Evolutionary conservation across 208 protist genomes (phyloP), one percentile per base, ranked within the genome.

Genomic region (Trypanosoma brucei): DNA sequence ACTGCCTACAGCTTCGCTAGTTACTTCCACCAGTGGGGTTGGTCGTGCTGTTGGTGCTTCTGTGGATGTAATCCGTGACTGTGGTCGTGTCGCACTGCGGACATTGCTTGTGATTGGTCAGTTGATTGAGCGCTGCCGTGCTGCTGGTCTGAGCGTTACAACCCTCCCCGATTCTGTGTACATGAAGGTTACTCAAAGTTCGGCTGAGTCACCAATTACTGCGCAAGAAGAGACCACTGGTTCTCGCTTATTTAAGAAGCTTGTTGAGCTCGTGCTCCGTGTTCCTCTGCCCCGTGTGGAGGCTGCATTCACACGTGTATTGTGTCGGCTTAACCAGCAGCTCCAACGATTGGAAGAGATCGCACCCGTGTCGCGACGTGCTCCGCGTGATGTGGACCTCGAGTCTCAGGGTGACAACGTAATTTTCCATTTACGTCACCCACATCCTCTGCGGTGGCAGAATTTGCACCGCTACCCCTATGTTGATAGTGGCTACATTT

Each of bases 391-490:
- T 45, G 53, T 49, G 31, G 65, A 70, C 8, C 33, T 37, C 8
- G 68, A 68, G 54, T 46, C 69, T 37, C 6, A 62, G 36, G 53
- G 42, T 33, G 56, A 81, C 34, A 55, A 56, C 35, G 42, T 83
- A 31, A 79, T 88, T 52, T 9, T 55, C 48, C 81, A 91, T 63
- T 82, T 81, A 34, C 84, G 84, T 34, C 87, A 94, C 61, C 37
- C 65, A 4, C 84, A 94, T 64, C 78, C 62, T 6, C 74, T 94
- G 44, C 72, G 68, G 30, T 94, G 87, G 87, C 70, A 56, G 37
- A 78, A 81, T 59, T 61, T 88, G 3, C 64, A 44, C 2, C 61
- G 79, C 3, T 46, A 68, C 44, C 62, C 69, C 34, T 94, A 90
- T 73, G 57, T 58, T 39, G 58, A 76, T 11, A 64, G 67, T 57